Conservation (phyloP, 805 yeast genomes). For the Myxozyma mucilagina region DNA sequence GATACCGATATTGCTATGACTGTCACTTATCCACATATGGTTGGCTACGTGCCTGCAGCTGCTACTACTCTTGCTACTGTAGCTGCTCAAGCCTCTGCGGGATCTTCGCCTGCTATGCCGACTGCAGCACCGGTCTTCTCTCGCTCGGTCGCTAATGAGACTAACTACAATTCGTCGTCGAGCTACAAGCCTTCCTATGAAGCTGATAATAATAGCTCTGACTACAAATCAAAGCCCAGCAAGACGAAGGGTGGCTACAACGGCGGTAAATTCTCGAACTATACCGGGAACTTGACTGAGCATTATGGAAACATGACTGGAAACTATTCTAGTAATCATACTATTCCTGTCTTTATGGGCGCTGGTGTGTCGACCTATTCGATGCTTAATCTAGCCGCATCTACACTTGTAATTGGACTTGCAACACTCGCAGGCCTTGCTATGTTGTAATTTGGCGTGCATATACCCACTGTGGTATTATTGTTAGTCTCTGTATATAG, state of each 20-base stretch:
- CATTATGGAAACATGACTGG: constrained; percentile 11
- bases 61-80: constrained; percentile 13
- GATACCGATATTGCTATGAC: constrained; percentile 21
- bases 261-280: neutral
- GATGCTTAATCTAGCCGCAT: neutral
- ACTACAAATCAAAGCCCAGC: constrained; percentile 4
- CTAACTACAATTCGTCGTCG: neutral
- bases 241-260: neutral
- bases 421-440: constrained; percentile 9
- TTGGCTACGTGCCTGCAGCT: constrained; percentile 24
- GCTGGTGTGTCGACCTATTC: neutral
- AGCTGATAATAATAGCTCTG: neutral
- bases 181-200: neutral
- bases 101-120: too few relatives aligned
- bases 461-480: neutral
- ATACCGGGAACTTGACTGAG: neutral
- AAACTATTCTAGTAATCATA: constrained; percentile 7
- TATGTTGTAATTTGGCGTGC: neutral
- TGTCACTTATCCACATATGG: constrained; percentile 25
- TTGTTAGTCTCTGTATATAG: neutral
- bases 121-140: constrained; percentile 1
- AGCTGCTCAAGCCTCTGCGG: neutral
- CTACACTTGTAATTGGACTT: constrained; percentile 12
- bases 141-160: neutral
- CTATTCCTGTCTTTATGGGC: constrained; percentile 4